phyloP scores from a whole-genome alignment of 2,329 filamentous ascomycete species.

The Dothiorella sarmentorum region DNA sequence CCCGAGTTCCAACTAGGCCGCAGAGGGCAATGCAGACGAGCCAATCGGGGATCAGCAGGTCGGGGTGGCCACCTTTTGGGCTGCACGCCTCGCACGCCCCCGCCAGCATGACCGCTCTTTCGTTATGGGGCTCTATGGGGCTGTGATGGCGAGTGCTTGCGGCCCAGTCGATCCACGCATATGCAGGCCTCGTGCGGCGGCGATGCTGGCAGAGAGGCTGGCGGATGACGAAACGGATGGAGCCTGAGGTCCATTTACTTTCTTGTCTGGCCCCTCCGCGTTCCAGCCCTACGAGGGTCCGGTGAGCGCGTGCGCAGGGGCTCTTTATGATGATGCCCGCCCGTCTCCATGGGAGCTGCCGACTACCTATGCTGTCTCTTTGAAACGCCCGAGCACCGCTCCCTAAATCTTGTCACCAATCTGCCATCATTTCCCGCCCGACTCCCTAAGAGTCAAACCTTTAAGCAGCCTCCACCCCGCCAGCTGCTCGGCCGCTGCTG shows the following conservation, averaged over 20 bases:
- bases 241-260: neutral
- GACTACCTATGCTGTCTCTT: slow-evolving; percentile 11
- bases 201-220: neutral
- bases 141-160: neutral
- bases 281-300: slow-evolving; percentile 16
- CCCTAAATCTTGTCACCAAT: slow-evolving; percentile 16
- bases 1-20: neutral
- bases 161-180: slow-evolving; percentile 1
- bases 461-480: slow-evolving; percentile 1
- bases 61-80: neutral
- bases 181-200: neutral
- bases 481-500: neutral
- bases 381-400: slow-evolving; percentile 18
- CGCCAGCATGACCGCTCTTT: slow-evolving; percentile 11
- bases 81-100: slow-evolving; percentile 15
- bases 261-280: slow-evolving; percentile 5
- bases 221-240: slow-evolving; percentile 8
- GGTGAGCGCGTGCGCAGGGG: slow-evolving; percentile 14
- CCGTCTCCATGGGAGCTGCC: slow-evolving; percentile 17
- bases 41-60: slow-evolving; percentile 4
- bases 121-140: slow-evolving; percentile 4
- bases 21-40: neutral
- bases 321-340: too few species aligned
- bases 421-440: slow-evolving; percentile 15
- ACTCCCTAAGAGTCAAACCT: slow-evolving; percentile 9